Evolutionary conservation across 345 rosid species (phyloP), one percentile per base, ranked within the genome.

Genomic region (Kernera saxatilis): DNA sequence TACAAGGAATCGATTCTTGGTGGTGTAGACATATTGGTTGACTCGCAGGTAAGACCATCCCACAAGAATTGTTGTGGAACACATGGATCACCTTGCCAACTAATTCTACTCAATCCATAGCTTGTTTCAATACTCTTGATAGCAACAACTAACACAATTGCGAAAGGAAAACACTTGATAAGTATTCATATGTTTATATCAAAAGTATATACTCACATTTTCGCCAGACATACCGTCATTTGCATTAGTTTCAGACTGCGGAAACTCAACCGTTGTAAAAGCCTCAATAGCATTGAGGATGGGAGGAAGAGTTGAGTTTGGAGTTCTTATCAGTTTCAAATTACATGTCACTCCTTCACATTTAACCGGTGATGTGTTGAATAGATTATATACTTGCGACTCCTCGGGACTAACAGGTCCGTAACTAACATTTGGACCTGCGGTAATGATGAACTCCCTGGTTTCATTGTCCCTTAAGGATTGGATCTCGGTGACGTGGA

Each of bases 51-150:
- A 14, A 88, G 75, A 51, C 89, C 87, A 19, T 79, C 82, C 91
- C 89, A 83, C 46, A 15, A 6, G 64, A 75, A 83, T 21, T 21
- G 72, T 50, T 53, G 63, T 29, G 89, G 93, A 12, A 71, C 68
- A 56, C 91, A 84, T 49, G 91, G 91, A 78, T 88, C 93, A 66
- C 91, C 93, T 68, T 86, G 86, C 93, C 88, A 88, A 35, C 77
- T 70, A 26, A 36, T 69, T 58, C 54, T 75, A 8, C 54, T 73
- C 12, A 84, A 25, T 12, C 71, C 77, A 54, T 81, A 84, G 1
- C 13, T 50, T 41, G 46, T 41, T 59, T 84, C 87, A 43, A 82
- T 83, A 17, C 52, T 70, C 18, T 10, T 80, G 5, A 83, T 80
- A 1, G 90, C 84, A 59, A 64, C 68, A 57, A 70, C 90, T 89